phyloP scores from a whole-genome alignment of 2,329 filamentous ascomycete genomes.

The Trichoderma atrobrunneum region DNA sequence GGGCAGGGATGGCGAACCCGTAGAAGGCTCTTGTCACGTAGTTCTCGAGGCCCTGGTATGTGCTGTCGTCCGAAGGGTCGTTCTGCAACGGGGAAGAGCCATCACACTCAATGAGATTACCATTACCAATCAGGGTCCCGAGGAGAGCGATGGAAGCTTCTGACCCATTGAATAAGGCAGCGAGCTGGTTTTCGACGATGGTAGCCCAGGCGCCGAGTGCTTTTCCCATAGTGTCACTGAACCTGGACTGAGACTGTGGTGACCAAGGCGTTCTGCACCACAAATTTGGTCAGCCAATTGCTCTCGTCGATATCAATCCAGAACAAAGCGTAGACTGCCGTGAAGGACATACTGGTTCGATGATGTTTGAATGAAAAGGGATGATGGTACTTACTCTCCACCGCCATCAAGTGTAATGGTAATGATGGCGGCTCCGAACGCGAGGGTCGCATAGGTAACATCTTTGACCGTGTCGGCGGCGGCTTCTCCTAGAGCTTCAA shows the following conservation, averaged over 20 bases:
- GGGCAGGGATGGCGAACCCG: slow-evolving; percentile 32
- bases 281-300: not conserved
- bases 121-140: slow-evolving; percentile 27
- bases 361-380: not conserved
- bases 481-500: not conserved
- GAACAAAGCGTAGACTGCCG: not conserved
- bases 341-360: not conserved
- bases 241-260: slow-evolving; percentile 25
- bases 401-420: not conserved
- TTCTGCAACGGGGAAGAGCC: not conserved
- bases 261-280: slow-evolving; percentile 23
- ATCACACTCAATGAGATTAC: slow-evolving; percentile 29
- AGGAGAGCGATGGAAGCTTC: slow-evolving; percentile 26
- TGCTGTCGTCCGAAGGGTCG: not conserved
- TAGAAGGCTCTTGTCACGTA: slow-evolving; percentile 29
- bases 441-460: not conserved
- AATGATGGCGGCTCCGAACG: not conserved
- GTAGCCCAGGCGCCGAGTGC: slow-evolving; percentile 29
- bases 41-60: not conserved
- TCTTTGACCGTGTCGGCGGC: not conserved
- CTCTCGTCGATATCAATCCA: not conserved
- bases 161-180: slow-evolving; percentile 27
- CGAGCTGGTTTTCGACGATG: slow-evolving; percentile 19
- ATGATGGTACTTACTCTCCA: not conserved
- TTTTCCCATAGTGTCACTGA: slow-evolving; percentile 30